Evolutionary conservation across 352 stramenopile genomes (phyloP).

Genomic region (Pythium utonaiense): DNA sequence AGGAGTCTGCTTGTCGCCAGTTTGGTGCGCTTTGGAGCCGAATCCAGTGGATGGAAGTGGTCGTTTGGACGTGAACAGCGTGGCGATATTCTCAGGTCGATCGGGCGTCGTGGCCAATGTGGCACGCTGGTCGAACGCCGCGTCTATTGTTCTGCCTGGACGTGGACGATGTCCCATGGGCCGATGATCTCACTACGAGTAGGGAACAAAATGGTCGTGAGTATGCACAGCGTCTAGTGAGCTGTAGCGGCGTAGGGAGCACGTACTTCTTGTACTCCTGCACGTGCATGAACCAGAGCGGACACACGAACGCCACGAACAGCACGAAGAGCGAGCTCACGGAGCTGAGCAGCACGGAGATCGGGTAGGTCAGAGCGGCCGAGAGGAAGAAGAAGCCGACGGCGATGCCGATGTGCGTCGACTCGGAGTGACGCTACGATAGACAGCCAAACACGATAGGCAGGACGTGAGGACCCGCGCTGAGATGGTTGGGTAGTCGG

Average conservation of each 20-base stretch:
- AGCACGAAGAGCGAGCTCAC: slow-evolving; percentile 62
- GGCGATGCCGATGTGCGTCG: slow-evolving; percentile 60
- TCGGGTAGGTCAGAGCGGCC: slow-evolving; percentile 67
- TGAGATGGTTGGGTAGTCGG: too few relatives aligned
- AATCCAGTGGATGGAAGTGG: not conserved
- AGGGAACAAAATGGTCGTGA: slow-evolving; percentile 9
- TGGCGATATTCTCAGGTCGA: not conserved
- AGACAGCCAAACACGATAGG: not conserved
- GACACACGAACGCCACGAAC: slow-evolving; percentile 84
- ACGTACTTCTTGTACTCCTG: slow-evolving; percentile 90
- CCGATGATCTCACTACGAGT: slow-evolving; percentile 77
- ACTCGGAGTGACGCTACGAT: slow-evolving; percentile 52
- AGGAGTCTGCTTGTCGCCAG: not conserved
- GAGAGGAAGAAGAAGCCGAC: slow-evolving; percentile 70
- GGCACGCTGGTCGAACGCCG: not conserved
- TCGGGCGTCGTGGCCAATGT: not conserved
- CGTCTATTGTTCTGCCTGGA: slow-evolving; percentile 25
- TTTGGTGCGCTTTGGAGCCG: not conserved
- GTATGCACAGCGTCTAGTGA: not conserved
- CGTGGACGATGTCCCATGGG: slow-evolving; percentile 89
- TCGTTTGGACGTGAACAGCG: not conserved
- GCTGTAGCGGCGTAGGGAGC: not conserved
- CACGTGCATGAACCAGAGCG: slow-evolving; percentile 89
- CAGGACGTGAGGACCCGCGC: not conserved
- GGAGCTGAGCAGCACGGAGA: slow-evolving; percentile 60